Evolutionary conservation across 441 rosid species (phyloP).

Genomic region (Corymbia citriodora): DNA sequence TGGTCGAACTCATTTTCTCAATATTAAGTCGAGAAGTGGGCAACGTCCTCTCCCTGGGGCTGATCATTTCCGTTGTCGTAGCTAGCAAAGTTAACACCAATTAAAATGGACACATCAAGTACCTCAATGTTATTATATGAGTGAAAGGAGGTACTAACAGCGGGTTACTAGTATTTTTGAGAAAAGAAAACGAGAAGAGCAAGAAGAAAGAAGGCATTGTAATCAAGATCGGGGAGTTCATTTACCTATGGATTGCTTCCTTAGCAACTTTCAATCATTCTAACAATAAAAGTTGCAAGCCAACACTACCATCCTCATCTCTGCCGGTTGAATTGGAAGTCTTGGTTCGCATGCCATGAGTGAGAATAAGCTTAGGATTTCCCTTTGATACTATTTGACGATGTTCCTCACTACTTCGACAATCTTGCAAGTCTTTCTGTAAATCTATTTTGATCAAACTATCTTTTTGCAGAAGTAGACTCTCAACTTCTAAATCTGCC

Average conservation of each 20-base stretch:
- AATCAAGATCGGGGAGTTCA: too few species aligned
- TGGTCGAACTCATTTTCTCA: background rate
- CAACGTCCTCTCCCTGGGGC: background rate
- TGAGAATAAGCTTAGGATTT: accelerated
- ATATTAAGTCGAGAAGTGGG: background rate
- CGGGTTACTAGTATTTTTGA: background rate
- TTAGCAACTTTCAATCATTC: too few species aligned
- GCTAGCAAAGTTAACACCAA: background rate
- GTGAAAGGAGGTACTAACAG: background rate
- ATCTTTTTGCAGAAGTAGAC: too few species aligned
- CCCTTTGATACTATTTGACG: accelerated
- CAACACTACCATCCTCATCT: too few species aligned
- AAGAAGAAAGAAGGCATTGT: too few species aligned
- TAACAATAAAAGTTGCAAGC: accelerated
- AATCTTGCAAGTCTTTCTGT: too few species aligned
- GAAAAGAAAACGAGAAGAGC: too few species aligned
- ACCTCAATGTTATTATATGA: background rate
- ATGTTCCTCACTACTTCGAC: accelerated
- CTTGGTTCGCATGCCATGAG: too few species aligned
- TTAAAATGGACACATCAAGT: background rate
- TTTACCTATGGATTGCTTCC: too few species aligned
- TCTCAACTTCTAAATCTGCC: too few species aligned
- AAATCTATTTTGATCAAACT: too few species aligned
- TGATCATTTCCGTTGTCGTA: background rate
- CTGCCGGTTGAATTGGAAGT: too few species aligned